phyloP scores from a whole-genome alignment of 2,329 filamentous ascomycete species.

The Fusarium sp. region DNA sequence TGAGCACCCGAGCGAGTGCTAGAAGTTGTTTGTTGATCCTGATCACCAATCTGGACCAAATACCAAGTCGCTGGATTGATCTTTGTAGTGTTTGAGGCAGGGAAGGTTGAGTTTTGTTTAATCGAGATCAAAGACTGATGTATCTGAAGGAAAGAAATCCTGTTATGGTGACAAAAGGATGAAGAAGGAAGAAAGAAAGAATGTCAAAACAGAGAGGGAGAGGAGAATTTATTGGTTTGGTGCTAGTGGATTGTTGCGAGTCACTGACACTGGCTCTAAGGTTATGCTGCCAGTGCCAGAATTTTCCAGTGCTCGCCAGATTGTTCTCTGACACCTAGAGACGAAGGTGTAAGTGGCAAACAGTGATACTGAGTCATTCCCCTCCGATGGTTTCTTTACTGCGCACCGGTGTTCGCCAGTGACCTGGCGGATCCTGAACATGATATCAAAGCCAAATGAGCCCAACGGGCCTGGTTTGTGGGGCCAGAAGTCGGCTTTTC shows the following conservation, averaged over 20 bases:
- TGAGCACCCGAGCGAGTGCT: not conserved
- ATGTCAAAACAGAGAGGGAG: not conserved
- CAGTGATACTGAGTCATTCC: not conserved
- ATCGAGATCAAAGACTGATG: not conserved
- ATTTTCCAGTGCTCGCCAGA: too few species aligned
- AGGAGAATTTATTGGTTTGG: not conserved
- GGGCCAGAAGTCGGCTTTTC: too few species aligned
- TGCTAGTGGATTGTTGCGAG: not conserved
- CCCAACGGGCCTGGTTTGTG: too few species aligned
- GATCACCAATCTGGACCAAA: rapidly evolving
- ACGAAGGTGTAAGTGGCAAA: rapidly evolving
- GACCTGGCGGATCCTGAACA: too few species aligned
- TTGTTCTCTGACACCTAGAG: too few species aligned
- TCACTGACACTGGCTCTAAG: not conserved
- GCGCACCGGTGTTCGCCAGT: too few species aligned
- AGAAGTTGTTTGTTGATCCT: rapidly evolving
- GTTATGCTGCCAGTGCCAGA: not conserved
- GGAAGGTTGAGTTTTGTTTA: not conserved
- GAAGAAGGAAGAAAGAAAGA: not conserved
- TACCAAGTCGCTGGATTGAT: not conserved
- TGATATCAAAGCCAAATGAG: too few species aligned
- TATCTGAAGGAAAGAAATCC: not conserved
- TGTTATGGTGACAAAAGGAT: not conserved
- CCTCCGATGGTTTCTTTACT: not conserved
- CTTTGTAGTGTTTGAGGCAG: not conserved